Base-by-base conservation (phyloP, 2,329 filamentous ascomycete genomes). In the Arthrinium phaeospermum region DNA sequence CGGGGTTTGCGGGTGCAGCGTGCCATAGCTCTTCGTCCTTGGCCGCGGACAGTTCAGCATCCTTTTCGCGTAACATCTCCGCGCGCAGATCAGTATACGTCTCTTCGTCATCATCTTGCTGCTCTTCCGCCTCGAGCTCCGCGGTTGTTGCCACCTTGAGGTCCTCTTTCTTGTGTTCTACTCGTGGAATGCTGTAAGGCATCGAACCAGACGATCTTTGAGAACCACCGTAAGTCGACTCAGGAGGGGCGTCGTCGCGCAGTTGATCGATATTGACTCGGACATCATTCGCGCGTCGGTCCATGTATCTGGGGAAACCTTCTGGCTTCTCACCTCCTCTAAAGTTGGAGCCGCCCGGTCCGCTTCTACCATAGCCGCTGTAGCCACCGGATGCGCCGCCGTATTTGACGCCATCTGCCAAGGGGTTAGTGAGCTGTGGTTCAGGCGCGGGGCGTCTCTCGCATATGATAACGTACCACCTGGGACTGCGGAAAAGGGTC, bases 201-300 rank as follows among this genome's bases (percentile, higher is more conserved):
- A 90, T 82, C 78, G 69, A 79, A 75, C 76, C 79, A 73, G 74
- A 73, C 24, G 76, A 76, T 72, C 74, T 77, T 47, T 79, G 76
- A 41, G 53, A 61, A 27, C 68, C 71, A 76, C 82, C 73, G 76
- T 77, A 68, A 14, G 76, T 79, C 67, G 83, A 80, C 78, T 84
- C 85, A 30, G 85, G 79, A 37, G 78, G 78, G 75, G 71, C 83
- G 77, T 70, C 83, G 75, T 80, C 85, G 75, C 87, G 87, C 68
- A 91, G 86, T 71, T 85, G 84, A 76, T 91, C 88, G 75, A 88
- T 86, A 75, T 90, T 89, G 78, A 90, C 87, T 79, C 89, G 82
- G 46, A 83, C 76, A 73, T 89, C 86, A 72, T 81, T 79, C 67
- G 84, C 81, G 49, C 80, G 80, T 73, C 86, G 85, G 53, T 81